Evolutionary conservation across 2,329 filamentous ascomycete genomes (phyloP).

Genomic region (Exophiala lecanii-corni): DNA sequence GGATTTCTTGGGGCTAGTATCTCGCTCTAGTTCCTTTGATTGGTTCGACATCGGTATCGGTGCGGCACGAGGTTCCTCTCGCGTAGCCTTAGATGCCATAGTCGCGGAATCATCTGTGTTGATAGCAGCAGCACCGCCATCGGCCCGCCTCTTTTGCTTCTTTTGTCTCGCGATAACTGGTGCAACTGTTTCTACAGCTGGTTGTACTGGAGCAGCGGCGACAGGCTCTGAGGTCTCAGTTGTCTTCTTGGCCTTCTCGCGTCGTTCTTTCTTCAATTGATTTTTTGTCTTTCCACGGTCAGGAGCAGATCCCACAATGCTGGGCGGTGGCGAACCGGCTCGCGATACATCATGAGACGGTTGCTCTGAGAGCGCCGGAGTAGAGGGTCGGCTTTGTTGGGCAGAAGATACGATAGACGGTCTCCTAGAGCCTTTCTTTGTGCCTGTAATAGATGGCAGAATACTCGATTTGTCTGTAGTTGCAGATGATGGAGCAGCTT

Average conservation of each 20-base stretch:
- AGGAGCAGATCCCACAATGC: slow-evolving; percentile 56
- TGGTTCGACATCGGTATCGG: slow-evolving; percentile 1
- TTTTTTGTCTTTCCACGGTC: slow-evolving; percentile 58
- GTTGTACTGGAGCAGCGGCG: slow-evolving; percentile 21
- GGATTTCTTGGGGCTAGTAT: neutral
- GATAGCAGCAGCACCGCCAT: slow-evolving; percentile 10
- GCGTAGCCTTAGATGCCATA: neutral
- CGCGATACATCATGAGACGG: slow-evolving; percentile 46
- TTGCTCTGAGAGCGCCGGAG: slow-evolving; percentile 56
- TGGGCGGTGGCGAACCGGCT: slow-evolving; percentile 55
- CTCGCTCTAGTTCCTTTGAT: neutral
- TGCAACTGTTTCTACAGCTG: slow-evolving; percentile 48
- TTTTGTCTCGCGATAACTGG: slow-evolving; percentile 62
- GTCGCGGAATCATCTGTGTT: slow-evolving; percentile 11
- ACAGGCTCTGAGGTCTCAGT: slow-evolving; percentile 38
- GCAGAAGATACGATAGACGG: slow-evolving; percentile 35
- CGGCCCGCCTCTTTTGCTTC: slow-evolving; percentile 43
- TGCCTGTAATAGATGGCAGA: slow-evolving; percentile 12
- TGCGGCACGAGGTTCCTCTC: neutral
- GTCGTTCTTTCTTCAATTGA: slow-evolving; percentile 56
- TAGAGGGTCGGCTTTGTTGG: slow-evolving; percentile 57
- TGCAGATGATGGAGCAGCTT: slow-evolving; percentile 20
- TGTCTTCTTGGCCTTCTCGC: slow-evolving; percentile 45
- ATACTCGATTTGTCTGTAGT: slow-evolving; percentile 21
- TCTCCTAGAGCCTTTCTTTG: slow-evolving; percentile 21